A percentile compares a stretch with the other conserved stretches of the same genome.
These are phyloP conservation scores for Paspalum notatum DNA, from an alignment of 176 grass and related monocot genomes.

Conservation along the genomic window DNA sequence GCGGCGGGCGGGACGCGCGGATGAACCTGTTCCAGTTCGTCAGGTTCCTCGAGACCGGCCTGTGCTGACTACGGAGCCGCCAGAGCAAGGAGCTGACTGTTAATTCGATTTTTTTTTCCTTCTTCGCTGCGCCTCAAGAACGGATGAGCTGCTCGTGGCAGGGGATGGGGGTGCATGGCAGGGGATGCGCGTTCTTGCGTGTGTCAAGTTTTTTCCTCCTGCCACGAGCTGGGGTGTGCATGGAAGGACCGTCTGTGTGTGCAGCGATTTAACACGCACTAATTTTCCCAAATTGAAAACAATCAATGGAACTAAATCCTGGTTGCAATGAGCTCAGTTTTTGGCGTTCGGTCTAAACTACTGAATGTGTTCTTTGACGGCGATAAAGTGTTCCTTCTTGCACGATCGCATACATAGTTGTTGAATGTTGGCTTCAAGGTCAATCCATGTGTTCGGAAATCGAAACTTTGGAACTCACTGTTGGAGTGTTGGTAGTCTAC, in stretches of 20 bases:
- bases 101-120: neutral
- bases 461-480: neutral
- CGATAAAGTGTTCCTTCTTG: neutral
- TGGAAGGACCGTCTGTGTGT: neutral
- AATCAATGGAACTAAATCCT: conserved; percentile 22
- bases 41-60: conserved; percentile 48
- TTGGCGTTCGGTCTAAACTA: too few species aligned
- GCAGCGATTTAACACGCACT: conserved; percentile 41
- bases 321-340: neutral
- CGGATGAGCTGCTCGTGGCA: conserved; percentile 1
- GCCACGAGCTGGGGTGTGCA: conserved; percentile 7
- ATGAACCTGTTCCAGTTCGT: conserved; percentile 70
- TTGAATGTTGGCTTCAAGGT: neutral
- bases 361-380: neutral
- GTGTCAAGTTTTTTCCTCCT: conserved; percentile 49
- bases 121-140: neutral
- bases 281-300: conserved; percentile 23
- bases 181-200: neutral
- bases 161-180: conserved; percentile 17
- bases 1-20: conserved; percentile 19
- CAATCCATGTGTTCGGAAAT: neutral
- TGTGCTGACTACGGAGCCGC: neutral
- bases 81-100: neutral
- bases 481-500: neutral
- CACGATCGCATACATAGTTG: neutral